A percentile compares a stretch with the other conserved stretches of the same genome.
These are phyloP conservation scores for Vigna mungo DNA, from an alignment of 306 rosid species.

Conservation along the genomic window DNA sequence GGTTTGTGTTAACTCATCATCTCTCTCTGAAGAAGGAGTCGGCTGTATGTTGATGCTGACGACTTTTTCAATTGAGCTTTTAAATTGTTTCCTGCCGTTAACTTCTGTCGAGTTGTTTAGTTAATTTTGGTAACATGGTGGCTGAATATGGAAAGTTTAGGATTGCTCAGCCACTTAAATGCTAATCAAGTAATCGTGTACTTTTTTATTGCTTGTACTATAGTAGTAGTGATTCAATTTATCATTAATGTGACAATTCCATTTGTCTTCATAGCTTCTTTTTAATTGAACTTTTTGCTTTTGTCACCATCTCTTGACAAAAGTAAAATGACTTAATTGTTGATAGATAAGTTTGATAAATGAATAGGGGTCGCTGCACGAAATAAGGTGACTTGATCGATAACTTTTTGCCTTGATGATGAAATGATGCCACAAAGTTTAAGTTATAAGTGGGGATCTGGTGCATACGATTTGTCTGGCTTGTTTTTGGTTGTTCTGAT, in stretches of 20 bases:
- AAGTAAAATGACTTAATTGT: not conserved
- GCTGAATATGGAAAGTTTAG: not conserved
- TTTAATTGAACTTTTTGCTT: not conserved
- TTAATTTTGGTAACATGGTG: not conserved
- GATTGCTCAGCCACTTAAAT: not conserved
- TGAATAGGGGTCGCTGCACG: not conserved
- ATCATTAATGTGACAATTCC: not conserved
- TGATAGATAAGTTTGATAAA: not conserved
- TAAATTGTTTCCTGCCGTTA: not conserved
- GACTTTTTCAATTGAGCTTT: not conserved
- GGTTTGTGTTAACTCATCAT: slow-evolving; percentile 48
- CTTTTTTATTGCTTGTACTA: not conserved
- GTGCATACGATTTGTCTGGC: not conserved
- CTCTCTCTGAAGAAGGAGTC: not conserved
- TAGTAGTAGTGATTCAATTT: not conserved
- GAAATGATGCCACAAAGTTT: not conserved
- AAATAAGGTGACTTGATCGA: not conserved
- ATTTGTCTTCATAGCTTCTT: not conserved
- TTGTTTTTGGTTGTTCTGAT: not conserved
- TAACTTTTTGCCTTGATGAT: not conserved
- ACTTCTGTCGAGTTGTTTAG: not conserved
- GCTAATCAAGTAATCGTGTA: not conserved
- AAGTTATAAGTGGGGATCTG: slow-evolving; percentile 6
- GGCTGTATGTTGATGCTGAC: not conserved
- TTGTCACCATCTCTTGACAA: not conserved